phyloP scores from a whole-genome alignment of 352 stramenopile species.

The Pythium guiyangense region DNA sequence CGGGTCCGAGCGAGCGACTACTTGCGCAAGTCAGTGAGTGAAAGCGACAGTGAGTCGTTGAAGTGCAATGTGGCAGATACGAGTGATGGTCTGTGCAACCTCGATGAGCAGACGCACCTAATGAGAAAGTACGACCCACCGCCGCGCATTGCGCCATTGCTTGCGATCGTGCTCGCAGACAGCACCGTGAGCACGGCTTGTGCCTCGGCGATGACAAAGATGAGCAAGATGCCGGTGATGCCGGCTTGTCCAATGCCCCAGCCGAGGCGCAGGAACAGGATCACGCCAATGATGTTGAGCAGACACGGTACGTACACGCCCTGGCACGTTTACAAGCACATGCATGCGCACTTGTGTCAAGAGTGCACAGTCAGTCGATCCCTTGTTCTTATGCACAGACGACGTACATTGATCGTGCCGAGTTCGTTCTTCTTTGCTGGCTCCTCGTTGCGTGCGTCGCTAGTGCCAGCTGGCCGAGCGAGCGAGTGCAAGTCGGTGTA shows the following conservation, averaged over 20 bases:
- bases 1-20: slow-evolving; percentile 64
- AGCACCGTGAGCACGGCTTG: slow-evolving; percentile 75
- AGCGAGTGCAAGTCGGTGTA: slow-evolving; percentile 48
- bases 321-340: too few relatives aligned
- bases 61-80: not conserved
- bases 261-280: slow-evolving; percentile 85
- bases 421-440: slow-evolving; percentile 25
- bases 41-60: not conserved
- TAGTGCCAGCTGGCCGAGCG: too few relatives aligned
- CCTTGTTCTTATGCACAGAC: not conserved
- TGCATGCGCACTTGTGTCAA: not conserved
- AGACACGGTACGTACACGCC: slow-evolving; percentile 87
- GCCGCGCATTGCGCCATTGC: slow-evolving; percentile 79
- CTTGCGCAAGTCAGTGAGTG: too few relatives aligned
- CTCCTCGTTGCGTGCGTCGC: too few relatives aligned
- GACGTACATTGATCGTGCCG: slow-evolving; percentile 36
- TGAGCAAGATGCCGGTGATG: slow-evolving; percentile 63
- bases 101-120: slow-evolving; percentile 12
- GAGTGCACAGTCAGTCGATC: too few relatives aligned
- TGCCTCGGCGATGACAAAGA: slow-evolving; percentile 59
- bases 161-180: slow-evolving; percentile 79
- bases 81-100: not conserved
- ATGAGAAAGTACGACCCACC: slow-evolving; percentile 65
- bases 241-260: slow-evolving; percentile 85
- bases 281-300: slow-evolving; percentile 89